phyloP scores from a whole-genome alignment of 345 rosid species.

The thale cress (Arabidopsis thaliana) region TAIR10.1 NC_003074.8:10861001-10861500 shows the following conservation, averaged over 20 bases:
- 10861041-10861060: too few relatives aligned
- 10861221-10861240: background rate
- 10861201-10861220: background rate
- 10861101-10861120: too few relatives aligned
- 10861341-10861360: background rate
- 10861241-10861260: slow-evolving; percentile 6
- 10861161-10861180: background rate
- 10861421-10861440: background rate
- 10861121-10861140: too few relatives aligned
- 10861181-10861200: background rate
- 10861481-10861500: slow-evolving; percentile 14
- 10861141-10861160: background rate
- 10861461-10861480: slow-evolving; percentile 17
- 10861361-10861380: background rate
- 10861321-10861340: background rate
- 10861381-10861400: background rate
- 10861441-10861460: slow-evolving; percentile 17
- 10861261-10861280: slow-evolving; percentile 10
- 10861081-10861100: too few relatives aligned
- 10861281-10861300: background rate
- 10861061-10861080: too few relatives aligned
- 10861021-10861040: too few relatives aligned
- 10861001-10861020: too few relatives aligned
- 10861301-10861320: background rate
- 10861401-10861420: background rate